These are phyloP conservation scores for Melampsora larici-populina DNA, from an alignment of 1,284 basidiomycete genomes.

Conservation along the genomic window DNA sequence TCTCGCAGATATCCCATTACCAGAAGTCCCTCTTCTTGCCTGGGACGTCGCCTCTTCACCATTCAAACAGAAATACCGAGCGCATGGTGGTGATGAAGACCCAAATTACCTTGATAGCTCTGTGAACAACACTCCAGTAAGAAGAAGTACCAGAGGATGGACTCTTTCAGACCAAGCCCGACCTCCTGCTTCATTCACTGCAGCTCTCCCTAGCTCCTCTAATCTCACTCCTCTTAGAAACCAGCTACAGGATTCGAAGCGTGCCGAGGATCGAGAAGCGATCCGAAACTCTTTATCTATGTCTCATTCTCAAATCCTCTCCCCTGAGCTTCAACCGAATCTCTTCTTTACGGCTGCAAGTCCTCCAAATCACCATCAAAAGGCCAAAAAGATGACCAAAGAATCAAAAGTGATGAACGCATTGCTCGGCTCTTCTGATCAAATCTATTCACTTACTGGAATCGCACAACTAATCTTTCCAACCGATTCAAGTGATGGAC, in stretches of 20 bases:
- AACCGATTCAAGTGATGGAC: background rate
- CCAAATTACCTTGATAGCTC: background rate
- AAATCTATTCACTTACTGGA: background rate
- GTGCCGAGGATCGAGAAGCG: background rate
- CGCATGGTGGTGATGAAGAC: background rate
- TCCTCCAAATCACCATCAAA: background rate
- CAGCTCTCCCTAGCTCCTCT: background rate
- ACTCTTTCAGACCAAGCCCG: conserved; percentile 2
- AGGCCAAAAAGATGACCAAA: background rate
- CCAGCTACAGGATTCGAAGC: background rate
- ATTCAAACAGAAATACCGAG: background rate
- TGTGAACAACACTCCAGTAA: background rate
- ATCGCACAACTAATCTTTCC: conserved; percentile 2
- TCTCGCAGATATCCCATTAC: conserved; percentile 24
- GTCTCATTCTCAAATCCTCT: conserved; percentile 3
- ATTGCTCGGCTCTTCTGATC: conserved; percentile 2
- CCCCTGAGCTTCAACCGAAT: background rate
- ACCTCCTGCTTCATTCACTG: conserved; percentile 14
- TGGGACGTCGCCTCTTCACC: conserved; percentile 14
- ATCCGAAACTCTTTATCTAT: background rate
- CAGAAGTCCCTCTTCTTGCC: conserved; percentile 19
- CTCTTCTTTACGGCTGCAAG: background rate
- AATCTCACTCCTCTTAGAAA: background rate
- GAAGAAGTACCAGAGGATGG: conserved; percentile 17
- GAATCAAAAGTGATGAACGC: background rate